phyloP scores from a whole-genome alignment of 164 flowering plant species.

The Chimonanthus praecox region DNA sequence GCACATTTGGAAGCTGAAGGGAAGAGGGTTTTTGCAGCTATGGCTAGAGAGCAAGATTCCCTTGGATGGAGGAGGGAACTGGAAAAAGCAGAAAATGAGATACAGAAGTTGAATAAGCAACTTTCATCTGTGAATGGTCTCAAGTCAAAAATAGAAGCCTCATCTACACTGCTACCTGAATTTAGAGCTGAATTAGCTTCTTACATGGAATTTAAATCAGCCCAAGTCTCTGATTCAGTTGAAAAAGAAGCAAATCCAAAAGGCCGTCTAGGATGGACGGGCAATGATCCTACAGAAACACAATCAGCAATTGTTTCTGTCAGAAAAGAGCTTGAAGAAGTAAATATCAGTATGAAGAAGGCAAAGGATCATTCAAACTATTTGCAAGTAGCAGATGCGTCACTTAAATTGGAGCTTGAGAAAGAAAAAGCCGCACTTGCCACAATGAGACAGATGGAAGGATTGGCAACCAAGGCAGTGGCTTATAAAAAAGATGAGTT shows the following conservation, averaged over 20 bases:
- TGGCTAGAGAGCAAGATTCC: conserved; percentile 69
- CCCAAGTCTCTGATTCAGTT: conserved; percentile 24
- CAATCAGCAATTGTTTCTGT: conserved; percentile 51
- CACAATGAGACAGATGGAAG: conserved; percentile 68
- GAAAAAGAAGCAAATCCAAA: conserved; percentile 16
- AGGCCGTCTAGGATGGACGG: conserved; percentile 15
- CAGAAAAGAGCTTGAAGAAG: conserved; percentile 73
- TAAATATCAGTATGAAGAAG: conserved; percentile 59
- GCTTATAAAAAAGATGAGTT: conserved; percentile 81
- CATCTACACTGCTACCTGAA: conserved; percentile 48
- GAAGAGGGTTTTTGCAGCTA: conserved; percentile 63
- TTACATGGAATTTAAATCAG: conserved; percentile 62
- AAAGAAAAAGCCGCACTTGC: conserved; percentile 57
- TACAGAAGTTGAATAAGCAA: conserved; percentile 46
- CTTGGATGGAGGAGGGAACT: conserved; percentile 70
- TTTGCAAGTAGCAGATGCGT: conserved; percentile 62
- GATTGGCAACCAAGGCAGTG: conserved; percentile 70
- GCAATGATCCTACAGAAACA: conserved; percentile 26
- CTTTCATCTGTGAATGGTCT: conserved; percentile 51
- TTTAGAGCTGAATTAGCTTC: conserved; percentile 69
- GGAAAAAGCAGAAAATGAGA: conserved; percentile 74
- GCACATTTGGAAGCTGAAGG: conserved; percentile 90
- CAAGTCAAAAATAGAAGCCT: conserved; percentile 53
- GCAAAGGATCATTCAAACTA: conserved; percentile 53
- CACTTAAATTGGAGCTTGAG: conserved; percentile 63